phyloP scores from a whole-genome alignment of 2,329 filamentous ascomycete genomes.

The Verticillium nubilum region DNA sequence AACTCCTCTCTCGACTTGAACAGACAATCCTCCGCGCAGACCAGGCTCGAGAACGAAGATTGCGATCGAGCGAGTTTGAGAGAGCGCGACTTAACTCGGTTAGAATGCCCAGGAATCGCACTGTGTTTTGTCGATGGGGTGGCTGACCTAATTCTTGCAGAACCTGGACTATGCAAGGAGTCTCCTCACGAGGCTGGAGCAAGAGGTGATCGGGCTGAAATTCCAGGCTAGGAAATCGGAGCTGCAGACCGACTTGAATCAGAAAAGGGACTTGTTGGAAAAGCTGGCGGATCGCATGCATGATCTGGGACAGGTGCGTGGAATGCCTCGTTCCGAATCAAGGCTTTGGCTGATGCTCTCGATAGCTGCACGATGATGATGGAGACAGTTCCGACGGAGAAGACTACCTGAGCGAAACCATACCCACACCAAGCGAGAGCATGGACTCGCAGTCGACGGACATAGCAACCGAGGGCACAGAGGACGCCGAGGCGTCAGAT shows the following conservation, averaged over 20 bases:
- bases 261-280: constrained; percentile 62
- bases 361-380: constrained; percentile 28
- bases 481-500: constrained; percentile 10
- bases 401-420: constrained; percentile 50
- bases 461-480: constrained; percentile 13
- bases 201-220: constrained; percentile 57
- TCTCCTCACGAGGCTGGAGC: constrained; percentile 65
- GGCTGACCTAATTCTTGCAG: constrained; percentile 26
- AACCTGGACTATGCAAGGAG: constrained; percentile 68
- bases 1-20: constrained; percentile 62
- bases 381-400: constrained; percentile 49
- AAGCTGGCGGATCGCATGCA: constrained; percentile 59
- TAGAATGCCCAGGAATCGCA: constrained; percentile 14
- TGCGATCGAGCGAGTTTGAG: constrained; percentile 61
- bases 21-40: constrained; percentile 58
- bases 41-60: constrained; percentile 49
- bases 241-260: constrained; percentile 56
- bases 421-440: constrained; percentile 50
- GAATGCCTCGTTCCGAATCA: constrained; percentile 1
- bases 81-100: constrained; percentile 37
- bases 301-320: constrained; percentile 58
- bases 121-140: too few relatives aligned
- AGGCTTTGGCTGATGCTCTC: constrained; percentile 28
- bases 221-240: constrained; percentile 53
- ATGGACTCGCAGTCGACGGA: constrained; percentile 28